Evolutionary conservation across 371 early-diverging fungal genomes (phyloP), one percentile per base, ranked within the genome.

Genomic region (Basidiobolus meristosporus): DNA sequence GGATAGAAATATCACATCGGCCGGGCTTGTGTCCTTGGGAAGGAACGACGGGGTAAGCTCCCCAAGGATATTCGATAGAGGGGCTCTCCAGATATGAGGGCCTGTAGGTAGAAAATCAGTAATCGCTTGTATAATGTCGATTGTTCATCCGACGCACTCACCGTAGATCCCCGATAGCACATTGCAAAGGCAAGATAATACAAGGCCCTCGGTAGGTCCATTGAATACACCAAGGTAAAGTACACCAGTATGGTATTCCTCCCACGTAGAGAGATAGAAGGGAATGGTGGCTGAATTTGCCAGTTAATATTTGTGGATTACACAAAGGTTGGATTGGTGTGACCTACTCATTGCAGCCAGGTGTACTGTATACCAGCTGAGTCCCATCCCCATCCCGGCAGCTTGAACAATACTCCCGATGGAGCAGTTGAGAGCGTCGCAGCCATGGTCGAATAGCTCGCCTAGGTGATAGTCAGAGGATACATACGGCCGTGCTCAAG

Each of bases 141-240:
- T 64, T 50, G 51, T 56, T 12, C 70, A 31, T n/a, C n/a, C n/a
- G n/a, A n/a, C 42, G 35, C 31, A 7, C 14, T 41, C 43, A 12
- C 47, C 47, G 43, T 60, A 67, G 29, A 76, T 40, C 26, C 83
- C 89, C n/a, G 85, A 78, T 26, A 77, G 44, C 37, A 81, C 35
- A 28, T 76, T 64, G 5, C 76, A 51, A 22, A 59, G 41, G 39
- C 68, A 66, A 21, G 73, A 58, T 53, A 79, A 62, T 34, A 89
- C 42, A 12, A 98, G 70, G 9, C 95, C 96, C 56, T 98, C 98
- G 11, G 90, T 83, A 18, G 98, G 93, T 7, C 98, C 98, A 47
- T 78, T 86, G 59, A 96, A 78, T 36, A 84, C 70, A 17, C 90
- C 86, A 31, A 98, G 64, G 47, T 76, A 91, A 37, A 98, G 68